These are phyloP conservation scores for Penicillium canescens DNA, from an alignment of 495 filamentous ascomycete genomes.

Conservation along the genomic window DNA sequence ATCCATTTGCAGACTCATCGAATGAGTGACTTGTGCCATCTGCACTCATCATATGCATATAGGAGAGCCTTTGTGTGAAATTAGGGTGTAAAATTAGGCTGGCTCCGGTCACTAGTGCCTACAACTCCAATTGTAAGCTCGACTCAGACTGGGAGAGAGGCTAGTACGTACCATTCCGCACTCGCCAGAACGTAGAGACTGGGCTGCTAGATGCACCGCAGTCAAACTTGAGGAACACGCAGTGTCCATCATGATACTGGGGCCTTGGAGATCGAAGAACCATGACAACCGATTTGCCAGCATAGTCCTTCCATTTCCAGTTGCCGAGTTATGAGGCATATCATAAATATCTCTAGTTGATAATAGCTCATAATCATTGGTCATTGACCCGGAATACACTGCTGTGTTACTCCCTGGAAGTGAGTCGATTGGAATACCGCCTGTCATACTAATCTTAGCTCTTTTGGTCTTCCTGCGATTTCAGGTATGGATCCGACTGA, in stretches of 20 bases:
- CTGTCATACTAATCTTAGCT: constrained; percentile 14
- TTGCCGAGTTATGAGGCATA: constrained; percentile 29
- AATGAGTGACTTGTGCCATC: constrained; percentile 33
- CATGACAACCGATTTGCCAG: constrained; percentile 44
- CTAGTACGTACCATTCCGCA: constrained; percentile 28
- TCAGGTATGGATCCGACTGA: background rate
- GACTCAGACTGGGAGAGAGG: background rate
- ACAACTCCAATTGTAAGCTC: background rate
- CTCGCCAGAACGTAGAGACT: constrained; percentile 38
- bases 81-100: constrained; percentile 29
- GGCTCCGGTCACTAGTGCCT: constrained; percentile 28
- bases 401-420: constrained; percentile 46
- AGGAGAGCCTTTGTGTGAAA: constrained; percentile 23
- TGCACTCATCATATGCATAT: constrained; percentile 28
- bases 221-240: constrained; percentile 44
- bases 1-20: constrained; percentile 35
- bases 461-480: background rate
- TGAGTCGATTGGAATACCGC: constrained; percentile 33
- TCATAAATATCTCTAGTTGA: constrained; percentile 38
- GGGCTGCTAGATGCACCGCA: constrained; percentile 38
- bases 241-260: constrained; percentile 42
- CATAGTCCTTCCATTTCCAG: constrained; percentile 34
- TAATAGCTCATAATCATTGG: constrained; percentile 44
- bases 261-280: constrained; percentile 42
- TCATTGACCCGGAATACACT: constrained; percentile 45